A percentile compares a stretch with the other conserved stretches of the same genome.
phyloP scores from a whole-genome alignment of 2,329 filamentous ascomycete genomes.

The Arthrobotrys sinensis region DNA sequence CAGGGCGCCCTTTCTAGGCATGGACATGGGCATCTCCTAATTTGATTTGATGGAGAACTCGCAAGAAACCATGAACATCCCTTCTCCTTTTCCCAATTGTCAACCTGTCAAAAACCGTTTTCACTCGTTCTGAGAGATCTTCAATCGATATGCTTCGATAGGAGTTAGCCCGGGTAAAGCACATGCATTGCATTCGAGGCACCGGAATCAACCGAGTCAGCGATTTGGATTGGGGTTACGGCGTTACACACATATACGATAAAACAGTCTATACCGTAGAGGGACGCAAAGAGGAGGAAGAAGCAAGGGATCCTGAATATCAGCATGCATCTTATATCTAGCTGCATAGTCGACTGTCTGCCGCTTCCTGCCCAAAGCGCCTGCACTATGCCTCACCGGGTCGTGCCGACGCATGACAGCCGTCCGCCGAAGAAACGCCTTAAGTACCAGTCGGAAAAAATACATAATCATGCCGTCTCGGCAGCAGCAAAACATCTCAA shows the following conservation, averaged over 20 bases:
- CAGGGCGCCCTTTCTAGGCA: conserved; percentile 2
- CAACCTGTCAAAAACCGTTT: conserved; percentile 14
- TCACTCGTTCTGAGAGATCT: conserved; percentile 19
- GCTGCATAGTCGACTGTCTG: conserved; percentile 15
- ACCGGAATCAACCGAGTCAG: conserved; percentile 11
- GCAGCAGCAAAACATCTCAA: conserved; percentile 1
- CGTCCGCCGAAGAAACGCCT: conserved; percentile 5
- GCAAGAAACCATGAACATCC: not conserved
- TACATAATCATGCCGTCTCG: not conserved
- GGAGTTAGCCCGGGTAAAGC: not conserved
- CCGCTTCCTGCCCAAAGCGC: conserved; percentile 3
- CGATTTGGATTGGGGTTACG: not conserved
- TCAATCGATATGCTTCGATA: conserved; percentile 34
- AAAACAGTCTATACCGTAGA: not conserved
- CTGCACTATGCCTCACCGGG: conserved; percentile 15
- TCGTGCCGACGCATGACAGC: not conserved
- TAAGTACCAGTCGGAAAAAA: conserved; percentile 5
- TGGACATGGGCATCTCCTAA: conserved; percentile 13
- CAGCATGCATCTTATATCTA: conserved; percentile 21
- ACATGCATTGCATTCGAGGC: conserved; percentile 1
- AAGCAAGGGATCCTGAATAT: conserved; percentile 14
- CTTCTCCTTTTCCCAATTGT: conserved; percentile 5
- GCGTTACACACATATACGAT: not conserved
- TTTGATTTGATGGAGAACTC: conserved; percentile 16
- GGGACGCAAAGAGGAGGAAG: not conserved